Percentiles rank a stretch among this genome's conserved stretches.
phyloP scores from a whole-genome alignment of 192 early-diverging fungal genomes.

The Phlyctochytrium bullatum region DNA sequence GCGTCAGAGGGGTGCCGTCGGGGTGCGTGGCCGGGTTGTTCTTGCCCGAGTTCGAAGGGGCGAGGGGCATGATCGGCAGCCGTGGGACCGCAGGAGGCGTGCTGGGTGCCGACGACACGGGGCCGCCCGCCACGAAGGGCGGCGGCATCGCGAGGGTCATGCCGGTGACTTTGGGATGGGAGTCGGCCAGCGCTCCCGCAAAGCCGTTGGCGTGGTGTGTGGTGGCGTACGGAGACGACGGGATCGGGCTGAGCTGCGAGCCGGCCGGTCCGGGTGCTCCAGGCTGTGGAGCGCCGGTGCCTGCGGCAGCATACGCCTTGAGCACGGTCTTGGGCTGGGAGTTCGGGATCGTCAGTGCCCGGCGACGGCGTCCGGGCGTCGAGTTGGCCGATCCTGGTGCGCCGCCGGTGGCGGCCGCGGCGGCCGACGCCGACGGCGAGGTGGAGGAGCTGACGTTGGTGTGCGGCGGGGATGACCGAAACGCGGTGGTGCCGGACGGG shows the following conservation, averaged over 20 bases:
- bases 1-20: slow-evolving; percentile 1
- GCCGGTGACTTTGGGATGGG: too few relatives aligned
- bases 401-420: background rate
- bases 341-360: slow-evolving; percentile 6
- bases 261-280: background rate
- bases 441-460: background rate
- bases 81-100: background rate
- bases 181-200: too few relatives aligned
- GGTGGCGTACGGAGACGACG: background rate
- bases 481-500: background rate
- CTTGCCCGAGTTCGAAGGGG: background rate
- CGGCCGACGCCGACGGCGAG: background rate
- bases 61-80: slow-evolving; percentile 6
- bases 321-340: background rate
- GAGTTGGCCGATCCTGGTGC: too few relatives aligned
- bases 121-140: background rate
- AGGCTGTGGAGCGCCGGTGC: background rate
- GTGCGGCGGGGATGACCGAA: too few relatives aligned
- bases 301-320: background rate
- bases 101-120: background rate
- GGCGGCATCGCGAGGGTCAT: background rate
- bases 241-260: background rate
- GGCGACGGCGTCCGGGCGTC: background rate
- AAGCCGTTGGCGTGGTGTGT: background rate
- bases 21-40: background rate